Conservation (phyloP, 2,329 filamentous ascomycete species). For the Fusarium armeniacum region DNA sequence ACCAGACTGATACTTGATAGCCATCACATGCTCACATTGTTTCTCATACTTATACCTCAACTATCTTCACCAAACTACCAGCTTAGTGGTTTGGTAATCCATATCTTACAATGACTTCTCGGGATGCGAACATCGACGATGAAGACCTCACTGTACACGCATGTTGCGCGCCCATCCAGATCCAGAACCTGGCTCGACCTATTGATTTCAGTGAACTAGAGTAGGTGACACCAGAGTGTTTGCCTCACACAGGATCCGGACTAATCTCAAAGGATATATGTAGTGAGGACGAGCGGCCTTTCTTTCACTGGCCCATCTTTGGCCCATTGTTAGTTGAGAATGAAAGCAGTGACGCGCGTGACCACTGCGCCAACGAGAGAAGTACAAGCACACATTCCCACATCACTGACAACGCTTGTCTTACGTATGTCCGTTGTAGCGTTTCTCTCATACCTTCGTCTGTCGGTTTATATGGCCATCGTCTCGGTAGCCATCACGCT, state of each 20-base stretch:
- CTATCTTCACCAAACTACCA: no score
- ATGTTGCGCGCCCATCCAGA: constrained; percentile 58
- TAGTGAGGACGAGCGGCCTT: constrained; percentile 16
- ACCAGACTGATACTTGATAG: constrained; percentile 19
- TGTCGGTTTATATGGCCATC: constrained; percentile 91
- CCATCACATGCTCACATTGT: constrained; percentile 21
- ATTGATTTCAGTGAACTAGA: constrained; percentile 61
- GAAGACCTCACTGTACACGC: constrained; percentile 54
- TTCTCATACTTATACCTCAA: background rate
- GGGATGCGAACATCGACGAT: constrained; percentile 47
- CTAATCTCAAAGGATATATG: constrained; percentile 1
- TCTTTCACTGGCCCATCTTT: constrained; percentile 66
- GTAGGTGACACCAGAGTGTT: constrained; percentile 45
- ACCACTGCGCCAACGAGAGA: constrained; percentile 84
- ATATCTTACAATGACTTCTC: constrained; percentile 34
- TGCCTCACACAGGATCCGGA: background rate
- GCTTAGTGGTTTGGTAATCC: background rate
- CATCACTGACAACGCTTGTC: background rate
- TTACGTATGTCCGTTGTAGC: constrained; percentile 55
- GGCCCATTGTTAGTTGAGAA: constrained; percentile 81
- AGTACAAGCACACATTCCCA: constrained; percentile 58
- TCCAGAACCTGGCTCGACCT: constrained; percentile 58
- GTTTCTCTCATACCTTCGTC: constrained; percentile 91
- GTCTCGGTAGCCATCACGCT: constrained; percentile 91
- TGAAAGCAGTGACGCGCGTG: constrained; percentile 78